Percentiles rank a stretch among this genome's conserved stretches.
Evolutionary conservation across 169 alveolate species (phyloP).

Genomic region (Plasmodium knowlesi): DNA sequence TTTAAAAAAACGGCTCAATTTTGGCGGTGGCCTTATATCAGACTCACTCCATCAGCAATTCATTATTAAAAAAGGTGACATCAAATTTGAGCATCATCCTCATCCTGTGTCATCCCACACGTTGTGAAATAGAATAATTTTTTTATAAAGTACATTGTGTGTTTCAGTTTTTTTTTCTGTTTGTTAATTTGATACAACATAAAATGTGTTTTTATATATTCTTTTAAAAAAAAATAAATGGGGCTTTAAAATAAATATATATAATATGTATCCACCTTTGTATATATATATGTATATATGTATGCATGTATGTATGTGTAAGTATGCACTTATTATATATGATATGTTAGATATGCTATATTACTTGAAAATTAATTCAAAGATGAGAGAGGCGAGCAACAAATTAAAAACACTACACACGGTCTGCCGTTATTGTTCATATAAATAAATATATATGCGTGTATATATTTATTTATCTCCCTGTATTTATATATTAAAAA

Average conservation of each 20-base stretch:
- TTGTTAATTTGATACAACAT: neutral
- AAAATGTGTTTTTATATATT: neutral
- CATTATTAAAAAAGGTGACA: neutral
- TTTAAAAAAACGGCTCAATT: neutral
- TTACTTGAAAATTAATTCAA: conserved; percentile 64
- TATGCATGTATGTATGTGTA: conserved; percentile 14
- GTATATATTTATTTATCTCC: neutral
- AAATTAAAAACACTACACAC: conserved; percentile 62
- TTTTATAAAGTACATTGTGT: neutral
- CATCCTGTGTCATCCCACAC: neutral
- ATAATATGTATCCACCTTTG: neutral
- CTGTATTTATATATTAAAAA: neutral
- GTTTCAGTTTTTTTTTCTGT: neutral
- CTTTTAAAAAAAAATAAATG: neutral
- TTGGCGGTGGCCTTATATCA: neutral
- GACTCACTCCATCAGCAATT: neutral
- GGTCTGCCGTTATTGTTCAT: neutral
- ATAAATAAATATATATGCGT: conserved; percentile 1
- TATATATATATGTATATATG: neutral
- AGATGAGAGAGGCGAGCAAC: conserved; percentile 20
- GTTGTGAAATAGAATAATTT: neutral
- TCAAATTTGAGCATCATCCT: neutral
- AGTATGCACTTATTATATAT: neutral
- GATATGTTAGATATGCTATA: conserved; percentile 2
- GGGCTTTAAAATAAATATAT: neutral